Conservation (phyloP, 1,284 basidiomycete species). For the Mycena sp. region DNA sequence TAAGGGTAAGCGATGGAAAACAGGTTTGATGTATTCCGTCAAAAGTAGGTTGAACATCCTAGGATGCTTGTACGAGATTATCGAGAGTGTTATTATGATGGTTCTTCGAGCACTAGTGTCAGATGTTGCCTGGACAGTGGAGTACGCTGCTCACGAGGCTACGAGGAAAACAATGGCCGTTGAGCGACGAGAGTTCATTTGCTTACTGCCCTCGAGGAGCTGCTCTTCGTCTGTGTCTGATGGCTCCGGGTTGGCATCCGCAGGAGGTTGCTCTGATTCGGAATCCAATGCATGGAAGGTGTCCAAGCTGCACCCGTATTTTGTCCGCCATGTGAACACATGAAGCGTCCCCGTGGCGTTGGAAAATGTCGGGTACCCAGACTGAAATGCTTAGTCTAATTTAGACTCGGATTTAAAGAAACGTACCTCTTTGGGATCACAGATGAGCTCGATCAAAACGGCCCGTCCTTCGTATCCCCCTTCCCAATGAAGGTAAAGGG, state of each 20-base stretch:
- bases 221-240: constrained; percentile 15
- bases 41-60: constrained; percentile 17
- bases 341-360: not conserved
- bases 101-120: not conserved
- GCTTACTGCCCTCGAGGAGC: constrained; percentile 16
- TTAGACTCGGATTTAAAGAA: no score
- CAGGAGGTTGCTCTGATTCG: not conserved
- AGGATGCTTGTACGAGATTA: constrained; percentile 24
- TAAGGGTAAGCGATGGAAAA: constrained; percentile 6
- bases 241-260: constrained; percentile 12
- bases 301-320: constrained; percentile 9
- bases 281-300: not conserved
- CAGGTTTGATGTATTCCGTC: constrained; percentile 4
- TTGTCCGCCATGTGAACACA: constrained; percentile 23
- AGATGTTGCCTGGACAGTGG: not conserved
- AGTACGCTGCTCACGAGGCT: constrained; percentile 12
- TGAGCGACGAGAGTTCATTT: constrained; percentile 16
- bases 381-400: no score
- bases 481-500: constrained; percentile 1
- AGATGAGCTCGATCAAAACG: constrained; percentile 5
- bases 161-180: constrained; percentile 19
- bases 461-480: not conserved
- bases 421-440: no score
- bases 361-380: constrained; percentile 13
- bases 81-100: constrained; percentile 13